A percentile compares a stretch with the other conserved stretches of the same genome.
Conservation (phyloP, 176 grass and related monocot species). For the Avena sativa region DNA sequence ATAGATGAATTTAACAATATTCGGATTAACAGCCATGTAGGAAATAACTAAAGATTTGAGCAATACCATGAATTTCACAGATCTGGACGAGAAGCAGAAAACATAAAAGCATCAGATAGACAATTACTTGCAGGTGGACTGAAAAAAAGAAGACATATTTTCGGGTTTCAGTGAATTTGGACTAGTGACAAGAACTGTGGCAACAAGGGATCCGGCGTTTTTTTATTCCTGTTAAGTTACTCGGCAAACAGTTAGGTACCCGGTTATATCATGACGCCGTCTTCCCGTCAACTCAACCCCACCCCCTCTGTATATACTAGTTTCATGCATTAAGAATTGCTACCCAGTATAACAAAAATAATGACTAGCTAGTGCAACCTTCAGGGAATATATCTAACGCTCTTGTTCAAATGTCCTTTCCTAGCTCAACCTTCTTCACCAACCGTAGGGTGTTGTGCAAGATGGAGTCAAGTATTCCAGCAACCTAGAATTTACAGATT, state of each 20-base stretch:
- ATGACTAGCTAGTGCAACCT: slow-evolving; percentile 53
- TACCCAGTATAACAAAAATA: slow-evolving; percentile 46
- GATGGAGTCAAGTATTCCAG: slow-evolving; percentile 97
- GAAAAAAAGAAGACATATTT: background rate
- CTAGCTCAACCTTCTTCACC: slow-evolving; percentile 92
- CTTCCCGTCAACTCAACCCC: background rate
- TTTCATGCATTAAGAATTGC: slow-evolving; percentile 33
- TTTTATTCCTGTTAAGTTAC: slow-evolving; percentile 20
- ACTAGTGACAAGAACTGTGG: background rate
- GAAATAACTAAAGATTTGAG: no score
- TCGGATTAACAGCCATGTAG: no score
- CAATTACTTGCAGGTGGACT: background rate
- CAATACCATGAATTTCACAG: background rate
- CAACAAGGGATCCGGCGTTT: slow-evolving; percentile 28
- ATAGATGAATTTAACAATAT: no score
- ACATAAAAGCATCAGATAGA: background rate
- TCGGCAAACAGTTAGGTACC: slow-evolving; percentile 28
- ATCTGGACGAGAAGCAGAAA: background rate
- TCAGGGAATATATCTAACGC: slow-evolving; percentile 22
- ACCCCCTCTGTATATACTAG: slow-evolving; percentile 10
- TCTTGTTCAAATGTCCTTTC: slow-evolving; percentile 72
- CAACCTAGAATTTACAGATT: slow-evolving; percentile 66
- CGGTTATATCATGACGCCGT: slow-evolving; percentile 23
- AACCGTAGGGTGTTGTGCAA: slow-evolving; percentile 88
- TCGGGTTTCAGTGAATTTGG: background rate